Conservation (phyloP, 2,329 filamentous ascomycete species). For the Colletotrichum sp. region DNA sequence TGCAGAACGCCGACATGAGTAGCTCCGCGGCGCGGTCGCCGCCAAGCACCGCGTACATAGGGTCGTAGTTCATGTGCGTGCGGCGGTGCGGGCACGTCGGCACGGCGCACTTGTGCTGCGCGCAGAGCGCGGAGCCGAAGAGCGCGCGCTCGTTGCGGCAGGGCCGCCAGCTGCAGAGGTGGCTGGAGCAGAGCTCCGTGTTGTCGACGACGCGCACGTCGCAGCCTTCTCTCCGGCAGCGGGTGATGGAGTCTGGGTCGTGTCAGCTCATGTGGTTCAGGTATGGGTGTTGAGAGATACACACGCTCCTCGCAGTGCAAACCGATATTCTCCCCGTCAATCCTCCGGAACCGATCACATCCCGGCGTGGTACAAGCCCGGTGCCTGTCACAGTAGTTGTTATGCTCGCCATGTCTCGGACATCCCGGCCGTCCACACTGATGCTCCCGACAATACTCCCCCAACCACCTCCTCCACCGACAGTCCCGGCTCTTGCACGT, state of each 20-base stretch:
- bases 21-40: neutral
- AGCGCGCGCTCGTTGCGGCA: constrained; percentile 20
- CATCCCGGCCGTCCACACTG: constrained; percentile 31
- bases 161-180: constrained; percentile 27
- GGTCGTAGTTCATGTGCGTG: neutral
- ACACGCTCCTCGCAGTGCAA: constrained; percentile 28
- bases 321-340: constrained; percentile 18
- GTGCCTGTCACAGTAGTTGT: constrained; percentile 28
- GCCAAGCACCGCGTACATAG: neutral
- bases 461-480: constrained; percentile 22
- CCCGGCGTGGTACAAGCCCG: constrained; percentile 11
- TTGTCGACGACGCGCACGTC: constrained; percentile 5
- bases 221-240: constrained; percentile 5
- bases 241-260: neutral
- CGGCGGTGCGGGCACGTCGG: constrained; percentile 21
- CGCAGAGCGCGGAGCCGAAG: constrained; percentile 23
- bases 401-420: constrained; percentile 22
- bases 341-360: constrained; percentile 5
- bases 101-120: constrained; percentile 28
- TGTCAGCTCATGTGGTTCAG: neutral
- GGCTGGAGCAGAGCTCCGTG: constrained; percentile 23
- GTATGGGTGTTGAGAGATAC: neutral
- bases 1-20: constrained; percentile 12
- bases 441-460: constrained; percentile 28
- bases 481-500: constrained; percentile 28